phyloP scores from a whole-genome alignment of 148 eudicot genomes.

The Nepenthes gracilis region DNA sequence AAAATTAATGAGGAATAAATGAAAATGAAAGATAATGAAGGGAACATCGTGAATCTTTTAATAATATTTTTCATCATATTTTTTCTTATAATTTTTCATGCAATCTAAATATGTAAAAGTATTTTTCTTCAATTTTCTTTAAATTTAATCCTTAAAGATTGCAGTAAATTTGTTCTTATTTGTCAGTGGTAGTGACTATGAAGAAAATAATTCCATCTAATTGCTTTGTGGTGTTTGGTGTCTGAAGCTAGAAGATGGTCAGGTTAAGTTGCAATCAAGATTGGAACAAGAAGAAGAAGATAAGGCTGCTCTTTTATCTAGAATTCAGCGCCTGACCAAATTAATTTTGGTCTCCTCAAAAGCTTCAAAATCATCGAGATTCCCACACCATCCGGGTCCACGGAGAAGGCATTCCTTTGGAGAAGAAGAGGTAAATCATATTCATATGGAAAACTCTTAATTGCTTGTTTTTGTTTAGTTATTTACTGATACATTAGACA shows the following conservation, averaged over 20 bases:
- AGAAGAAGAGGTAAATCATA: conserved; percentile 75
- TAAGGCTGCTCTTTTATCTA: conserved; percentile 83
- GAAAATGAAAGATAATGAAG: too few species aligned
- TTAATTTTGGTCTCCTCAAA: conserved; percentile 91
- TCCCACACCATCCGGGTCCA: conserved; percentile 53
- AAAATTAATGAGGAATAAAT: too few species aligned
- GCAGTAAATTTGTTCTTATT: too few species aligned
- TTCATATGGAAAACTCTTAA: background rate
- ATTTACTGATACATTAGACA: too few species aligned
- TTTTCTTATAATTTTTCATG: too few species aligned
- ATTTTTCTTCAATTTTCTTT: too few species aligned
- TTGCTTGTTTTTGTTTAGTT: background rate
- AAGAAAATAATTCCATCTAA: background rate
- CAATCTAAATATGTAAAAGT: too few species aligned
- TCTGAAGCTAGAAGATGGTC: conserved; percentile 94
- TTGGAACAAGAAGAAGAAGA: conserved; percentile 99
- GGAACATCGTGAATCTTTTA: too few species aligned
- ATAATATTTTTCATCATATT: too few species aligned
- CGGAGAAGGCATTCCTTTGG: conserved; percentile 98
- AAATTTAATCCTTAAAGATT: too few species aligned
- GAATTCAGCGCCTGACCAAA: conserved; percentile 92
- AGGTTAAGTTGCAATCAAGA: conserved; percentile 88
- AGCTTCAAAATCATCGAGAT: conserved; percentile 66
- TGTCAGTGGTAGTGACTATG: too few species aligned
- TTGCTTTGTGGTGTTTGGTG: conserved; percentile 10